A percentile compares a stretch with the other conserved stretches of the same genome.
phyloP scores from a whole-genome alignment of 768 basidiomycete species.

The Stropharia rugosoannulata region DNA sequence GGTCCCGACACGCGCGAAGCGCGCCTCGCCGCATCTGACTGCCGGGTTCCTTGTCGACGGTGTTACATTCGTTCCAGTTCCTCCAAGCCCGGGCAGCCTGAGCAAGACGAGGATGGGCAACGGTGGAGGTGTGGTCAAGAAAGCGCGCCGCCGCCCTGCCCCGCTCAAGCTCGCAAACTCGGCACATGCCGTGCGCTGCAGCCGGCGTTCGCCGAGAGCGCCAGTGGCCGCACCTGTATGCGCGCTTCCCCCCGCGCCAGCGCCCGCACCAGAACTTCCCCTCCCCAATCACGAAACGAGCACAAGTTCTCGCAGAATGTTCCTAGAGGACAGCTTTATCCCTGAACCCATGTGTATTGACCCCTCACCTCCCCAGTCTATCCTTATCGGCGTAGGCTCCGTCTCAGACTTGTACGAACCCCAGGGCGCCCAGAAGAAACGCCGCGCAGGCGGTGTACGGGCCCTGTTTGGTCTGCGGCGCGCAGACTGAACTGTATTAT shows the following conservation, averaged over 20 bases:
- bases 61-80: conserved; percentile 29
- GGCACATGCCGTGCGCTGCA: conserved; percentile 10
- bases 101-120: not conserved
- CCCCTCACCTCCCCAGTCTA: not conserved
- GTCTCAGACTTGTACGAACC: not conserved
- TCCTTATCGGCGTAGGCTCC: not conserved
- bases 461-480: not conserved
- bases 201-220: not conserved
- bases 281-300: conserved; percentile 1
- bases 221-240: too few species aligned
- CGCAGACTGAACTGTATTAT: not conserved
- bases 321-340: conserved; percentile 32
- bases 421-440: not conserved
- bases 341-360: conserved; percentile 15
- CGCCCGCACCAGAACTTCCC: too few species aligned
- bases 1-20: conserved; percentile 34
- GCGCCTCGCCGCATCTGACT: conserved; percentile 32
- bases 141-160: conserved; percentile 34
- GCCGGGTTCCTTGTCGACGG: conserved; percentile 33
- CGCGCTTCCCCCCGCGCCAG: too few species aligned
- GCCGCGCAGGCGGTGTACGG: not conserved
- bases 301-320: conserved; percentile 23
- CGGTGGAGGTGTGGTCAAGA: conserved; percentile 14
- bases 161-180: conserved; percentile 32
- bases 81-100: conserved; percentile 15